Evolutionary conservation across 1,284 basidiomycete genomes (phyloP).

Genomic region (Leccinum cinnamomeum): DNA sequence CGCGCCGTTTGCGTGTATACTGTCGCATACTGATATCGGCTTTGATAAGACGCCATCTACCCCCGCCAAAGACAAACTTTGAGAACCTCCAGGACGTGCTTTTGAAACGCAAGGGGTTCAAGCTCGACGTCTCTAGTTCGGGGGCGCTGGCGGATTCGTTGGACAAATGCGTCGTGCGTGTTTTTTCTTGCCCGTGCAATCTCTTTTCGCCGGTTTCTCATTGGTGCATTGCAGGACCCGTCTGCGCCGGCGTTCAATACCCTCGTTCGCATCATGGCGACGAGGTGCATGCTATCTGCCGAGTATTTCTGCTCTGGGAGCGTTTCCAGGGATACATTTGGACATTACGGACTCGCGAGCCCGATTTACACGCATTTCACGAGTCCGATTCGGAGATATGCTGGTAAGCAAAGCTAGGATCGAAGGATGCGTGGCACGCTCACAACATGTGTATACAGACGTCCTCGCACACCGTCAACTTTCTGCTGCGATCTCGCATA

Average conservation of each 20-base stretch:
- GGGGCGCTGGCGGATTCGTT: conserved; percentile 88
- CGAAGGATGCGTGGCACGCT: background rate
- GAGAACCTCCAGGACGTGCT: conserved; percentile 96
- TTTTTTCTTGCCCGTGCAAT: background rate
- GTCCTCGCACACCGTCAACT: conserved; percentile 95
- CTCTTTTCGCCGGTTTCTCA: background rate
- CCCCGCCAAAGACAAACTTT: conserved; percentile 93
- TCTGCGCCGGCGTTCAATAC: conserved; percentile 92
- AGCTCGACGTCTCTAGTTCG: conserved; percentile 91
- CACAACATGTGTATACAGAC: conserved; percentile 44
- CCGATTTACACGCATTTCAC: conserved; percentile 99
- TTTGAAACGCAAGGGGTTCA: conserved; percentile 80
- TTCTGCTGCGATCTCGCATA: conserved; percentile 84
- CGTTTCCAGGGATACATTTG: conserved; percentile 89
- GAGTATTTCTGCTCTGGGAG: conserved; percentile 98
- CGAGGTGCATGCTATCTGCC: conserved; percentile 96
- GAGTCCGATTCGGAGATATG: conserved; percentile 90
- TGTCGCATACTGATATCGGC: background rate
- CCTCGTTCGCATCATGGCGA: conserved; percentile 98
- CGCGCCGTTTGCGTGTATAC: background rate
- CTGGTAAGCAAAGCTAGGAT: conserved; percentile 54
- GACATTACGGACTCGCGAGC: conserved; percentile 95
- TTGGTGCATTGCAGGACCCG: conserved; percentile 57
- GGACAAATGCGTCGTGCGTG: conserved; percentile 81
- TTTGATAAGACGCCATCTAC: conserved; percentile 74